Base-by-base conservation (phyloP, 1,284 basidiomycete species). In the Filobasidium uniguttulatum region DNA sequence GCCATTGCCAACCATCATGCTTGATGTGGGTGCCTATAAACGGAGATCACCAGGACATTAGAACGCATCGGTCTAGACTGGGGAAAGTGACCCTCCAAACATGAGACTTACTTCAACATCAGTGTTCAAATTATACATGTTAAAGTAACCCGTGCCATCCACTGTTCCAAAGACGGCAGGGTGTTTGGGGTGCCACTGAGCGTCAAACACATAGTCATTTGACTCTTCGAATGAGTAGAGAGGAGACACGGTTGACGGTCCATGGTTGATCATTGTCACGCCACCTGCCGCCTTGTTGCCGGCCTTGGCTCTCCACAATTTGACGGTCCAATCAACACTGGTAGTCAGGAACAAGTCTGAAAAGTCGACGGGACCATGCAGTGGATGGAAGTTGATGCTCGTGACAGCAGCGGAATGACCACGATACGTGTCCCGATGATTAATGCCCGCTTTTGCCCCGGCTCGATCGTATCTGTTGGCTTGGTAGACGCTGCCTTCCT, bases 121-220 rank as follows among this genome's bases (percentile, higher is more conserved):
- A 19, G 76, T 69, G 66, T 96, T 97, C 62, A 99, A 69, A 67
- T 99, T 94, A 88, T 90, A 98, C 41, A 99, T 62, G 64, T 97
- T 89, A 67, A 99, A 90, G 62, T 83, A 83, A 29, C 93, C 94
- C 2, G 83, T 83, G 0, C 90, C 94, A 66, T 98, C 91, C 1
- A 89, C 94, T 3, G 80, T 81, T 14, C 85, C 93, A 65, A 98
- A 99, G 37, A 94, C 55, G 0, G 90, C 88, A 3, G 94, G 94
- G 66, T 98, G 91, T 23, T 79, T 73, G 1, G 91, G 89, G 66
- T 97, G 91, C 94, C 94, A 99, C 63, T 82, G 84, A 44, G 90
- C 90, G 69, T 97, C 93, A 69, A 94, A 97, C n/a, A 98, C 88
- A 64, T 97, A 97, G 66, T 98, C 93, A 65, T 89, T 87, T 10